Evolutionary conservation across 148 eudicot genomes (phyloP).

Genomic region (Rhododendron molle): DNA sequence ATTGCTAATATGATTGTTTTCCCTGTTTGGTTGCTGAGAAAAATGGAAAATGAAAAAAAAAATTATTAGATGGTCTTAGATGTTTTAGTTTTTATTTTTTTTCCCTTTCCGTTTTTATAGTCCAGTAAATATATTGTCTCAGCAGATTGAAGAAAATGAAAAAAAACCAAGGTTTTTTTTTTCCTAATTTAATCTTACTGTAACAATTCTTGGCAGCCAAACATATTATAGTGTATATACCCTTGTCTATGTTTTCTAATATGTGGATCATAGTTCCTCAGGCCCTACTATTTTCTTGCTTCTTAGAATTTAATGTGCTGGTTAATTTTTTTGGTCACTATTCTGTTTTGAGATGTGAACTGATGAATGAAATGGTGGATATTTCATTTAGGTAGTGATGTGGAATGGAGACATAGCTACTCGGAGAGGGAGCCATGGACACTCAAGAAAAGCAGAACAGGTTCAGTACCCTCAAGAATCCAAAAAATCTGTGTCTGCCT

Average conservation of each 20-base stretch:
- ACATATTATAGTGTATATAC: background rate
- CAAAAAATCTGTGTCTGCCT: background rate
- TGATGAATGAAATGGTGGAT: background rate
- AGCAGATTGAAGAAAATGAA: background rate
- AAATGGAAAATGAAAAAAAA: background rate
- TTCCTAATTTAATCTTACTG: background rate
- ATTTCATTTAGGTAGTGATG: slow-evolving; percentile 54
- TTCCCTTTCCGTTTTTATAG: background rate
- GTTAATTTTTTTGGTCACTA: background rate
- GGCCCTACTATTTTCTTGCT: background rate
- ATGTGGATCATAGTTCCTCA: background rate
- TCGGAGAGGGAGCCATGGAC: slow-evolving; percentile 78
- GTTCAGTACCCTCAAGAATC: slow-evolving; percentile 25
- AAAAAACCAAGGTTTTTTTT: no score
- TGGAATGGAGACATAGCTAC: slow-evolving; percentile 74
- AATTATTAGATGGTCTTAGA: background rate
- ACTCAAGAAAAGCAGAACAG: slow-evolving; percentile 79
- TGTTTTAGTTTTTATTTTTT: background rate
- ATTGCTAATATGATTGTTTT: background rate
- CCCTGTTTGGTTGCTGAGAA: slow-evolving; percentile 7
- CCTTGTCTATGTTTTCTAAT: background rate
- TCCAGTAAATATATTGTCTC: background rate
- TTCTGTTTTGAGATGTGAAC: slow-evolving; percentile 9
- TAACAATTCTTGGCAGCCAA: background rate
- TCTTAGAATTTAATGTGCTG: background rate